phyloP scores from a whole-genome alignment of 331 rosid genomes.

The Malus hybrid region DNA sequence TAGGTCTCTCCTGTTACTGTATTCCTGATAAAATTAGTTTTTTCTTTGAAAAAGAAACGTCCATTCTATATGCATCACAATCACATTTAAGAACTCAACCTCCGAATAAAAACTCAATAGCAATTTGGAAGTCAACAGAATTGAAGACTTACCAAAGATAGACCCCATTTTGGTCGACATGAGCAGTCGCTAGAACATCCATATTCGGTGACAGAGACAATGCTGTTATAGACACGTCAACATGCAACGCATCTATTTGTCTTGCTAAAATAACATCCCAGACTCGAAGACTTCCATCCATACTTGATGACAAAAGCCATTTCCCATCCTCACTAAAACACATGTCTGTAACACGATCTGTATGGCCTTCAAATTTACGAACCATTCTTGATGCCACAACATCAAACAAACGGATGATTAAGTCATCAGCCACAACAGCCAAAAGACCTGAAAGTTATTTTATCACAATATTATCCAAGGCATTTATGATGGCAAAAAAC shows the following conservation, averaged over 20 bases:
- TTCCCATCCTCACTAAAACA: conserved; percentile 99
- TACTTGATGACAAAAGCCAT: conserved; percentile 91
- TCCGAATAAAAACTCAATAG: not conserved
- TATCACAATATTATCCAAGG: conserved; percentile 17
- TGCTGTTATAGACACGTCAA: conserved; percentile 71
- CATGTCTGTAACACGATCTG: conserved; percentile 86
- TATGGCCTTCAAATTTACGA: conserved; percentile 90
- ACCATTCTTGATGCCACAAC: conserved; percentile 77
- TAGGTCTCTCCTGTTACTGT: not conserved
- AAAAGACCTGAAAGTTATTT: conserved; percentile 65
- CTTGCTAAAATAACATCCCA: conserved; percentile 92
- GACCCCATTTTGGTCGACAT: conserved; percentile 88
- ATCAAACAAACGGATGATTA: conserved; percentile 68
- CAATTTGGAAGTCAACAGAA: not conserved
- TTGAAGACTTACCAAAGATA: conserved; percentile 69
- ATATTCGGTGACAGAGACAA: conserved; percentile 86
- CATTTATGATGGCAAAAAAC: not conserved
- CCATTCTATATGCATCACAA: not conserved
- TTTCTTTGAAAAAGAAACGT: not conserved
- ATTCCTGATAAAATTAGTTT: not conserved
- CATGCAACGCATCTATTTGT: conserved; percentile 80
- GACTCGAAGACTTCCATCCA: conserved; percentile 94
- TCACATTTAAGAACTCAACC: not conserved
- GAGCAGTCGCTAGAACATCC: conserved; percentile 86
- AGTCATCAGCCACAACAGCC: conserved; percentile 80